Evolutionary conservation across 306 rosid genomes (phyloP), one percentile per base, ranked within the genome.

Genomic region (Citrullus amarus): DNA sequence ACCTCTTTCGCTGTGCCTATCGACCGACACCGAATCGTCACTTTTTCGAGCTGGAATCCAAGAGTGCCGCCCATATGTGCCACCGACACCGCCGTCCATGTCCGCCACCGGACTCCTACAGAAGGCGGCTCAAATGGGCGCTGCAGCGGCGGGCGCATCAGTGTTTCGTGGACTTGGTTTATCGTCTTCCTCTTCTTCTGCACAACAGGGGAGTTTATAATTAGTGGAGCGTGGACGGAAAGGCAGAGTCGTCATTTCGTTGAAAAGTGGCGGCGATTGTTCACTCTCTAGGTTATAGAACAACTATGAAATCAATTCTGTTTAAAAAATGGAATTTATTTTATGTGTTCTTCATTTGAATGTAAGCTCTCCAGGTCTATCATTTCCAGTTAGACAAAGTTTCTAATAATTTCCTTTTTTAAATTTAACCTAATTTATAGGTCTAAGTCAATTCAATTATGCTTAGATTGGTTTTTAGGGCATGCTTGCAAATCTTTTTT

Each of bases 41-140:
- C 20, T 71, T 48, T 48, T 71, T 14, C 22, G 76, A 22, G 8
- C 22, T 2, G 76, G 76, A 71, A 14, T 46, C 56, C 76, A 71
- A 22, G 76, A 71, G 20, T 38, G 58, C 14, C 76, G 22, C 58
- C 59, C 38, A 15, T 48, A 48, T 48, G 76, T 28, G 6, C 39
- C 41, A 8, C 58, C 76, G 20, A 16, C 14, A 5, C 76, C 55
- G 14, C 58, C 76, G 14, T 58, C 76, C 39, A 71, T 71, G 76
- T 71, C 76, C 4, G 76, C 76, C 41, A 71, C 76, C 2, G 76
- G 58, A 3, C 76, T 71, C 13, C 76, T 71, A 39, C 76, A 71
- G 59, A 71, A 66, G 73, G 73, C 73, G 25, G 73, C 73, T 66
- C 73, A 66, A 66, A 66, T 66, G 51, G 73, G 76, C 8, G 76